Percentiles rank a stretch among this genome's conserved stretches.
These are phyloP conservation scores for Coniosporium apollinis DNA, from an alignment of 495 filamentous ascomycete genomes.

Conservation along the genomic window DNA sequence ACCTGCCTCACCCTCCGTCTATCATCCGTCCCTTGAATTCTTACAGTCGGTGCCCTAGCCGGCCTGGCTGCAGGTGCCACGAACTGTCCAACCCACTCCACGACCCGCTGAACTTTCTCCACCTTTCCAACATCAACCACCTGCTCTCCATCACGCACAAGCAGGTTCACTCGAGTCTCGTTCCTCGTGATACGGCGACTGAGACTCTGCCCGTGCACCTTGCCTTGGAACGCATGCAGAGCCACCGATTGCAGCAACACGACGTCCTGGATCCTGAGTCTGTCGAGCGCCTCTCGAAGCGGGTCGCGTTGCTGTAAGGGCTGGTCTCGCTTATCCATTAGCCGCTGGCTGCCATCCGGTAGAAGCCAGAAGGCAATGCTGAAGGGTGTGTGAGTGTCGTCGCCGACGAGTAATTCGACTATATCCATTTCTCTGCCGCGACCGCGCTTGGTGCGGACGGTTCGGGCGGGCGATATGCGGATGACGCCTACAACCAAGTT, in stretches of 20 bases:
- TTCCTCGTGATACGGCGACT: conserved; percentile 42
- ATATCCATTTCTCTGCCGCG: conserved; percentile 34
- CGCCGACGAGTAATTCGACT: conserved; percentile 65
- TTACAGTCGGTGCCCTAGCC: background rate
- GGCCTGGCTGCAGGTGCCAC: background rate
- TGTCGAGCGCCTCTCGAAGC: conserved; percentile 28
- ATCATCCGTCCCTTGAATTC: background rate
- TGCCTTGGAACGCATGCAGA: conserved; percentile 50
- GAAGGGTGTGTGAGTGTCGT: conserved; percentile 73
- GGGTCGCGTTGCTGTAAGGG: conserved; percentile 16
- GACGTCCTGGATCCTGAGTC: conserved; percentile 51
- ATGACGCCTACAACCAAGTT: conserved; percentile 68
- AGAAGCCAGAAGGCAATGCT: conserved; percentile 70
- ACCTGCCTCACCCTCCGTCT: background rate
- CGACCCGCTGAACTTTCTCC: background rate
- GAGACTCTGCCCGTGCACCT: conserved; percentile 50
- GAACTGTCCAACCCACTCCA: background rate
- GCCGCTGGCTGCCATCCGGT: conserved; percentile 11
- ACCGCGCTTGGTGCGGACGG: conserved; percentile 33
- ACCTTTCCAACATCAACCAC: background rate
- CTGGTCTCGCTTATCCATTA: conserved; percentile 6
- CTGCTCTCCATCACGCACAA: conserved; percentile 42
- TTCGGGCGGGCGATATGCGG: conserved; percentile 47
- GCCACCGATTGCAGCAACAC: conserved; percentile 61
- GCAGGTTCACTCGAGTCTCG: conserved; percentile 52